Evolutionary conservation across 306 rosid species (phyloP).

Genomic region (Vigna angularis): DNA sequence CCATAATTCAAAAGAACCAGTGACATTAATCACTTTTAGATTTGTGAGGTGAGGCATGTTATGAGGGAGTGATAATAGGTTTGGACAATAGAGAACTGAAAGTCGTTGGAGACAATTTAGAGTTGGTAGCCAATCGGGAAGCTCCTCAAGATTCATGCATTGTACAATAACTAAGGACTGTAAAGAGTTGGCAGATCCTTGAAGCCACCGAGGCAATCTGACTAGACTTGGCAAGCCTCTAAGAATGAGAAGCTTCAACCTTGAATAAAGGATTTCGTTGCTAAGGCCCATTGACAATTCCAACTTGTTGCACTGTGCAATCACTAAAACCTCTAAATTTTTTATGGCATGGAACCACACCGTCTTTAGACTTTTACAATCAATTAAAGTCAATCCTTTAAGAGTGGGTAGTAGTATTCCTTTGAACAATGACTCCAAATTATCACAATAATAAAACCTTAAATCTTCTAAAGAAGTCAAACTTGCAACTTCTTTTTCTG

Average conservation of each 20-base stretch:
- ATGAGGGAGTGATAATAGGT: background rate
- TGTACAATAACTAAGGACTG: accelerated
- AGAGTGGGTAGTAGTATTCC: background rate
- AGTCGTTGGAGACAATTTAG: background rate
- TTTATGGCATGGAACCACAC: background rate
- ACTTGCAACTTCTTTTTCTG: background rate
- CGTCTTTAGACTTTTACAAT: background rate
- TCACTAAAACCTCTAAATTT: background rate
- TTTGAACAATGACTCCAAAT: background rate
- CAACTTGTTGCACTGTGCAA: accelerated
- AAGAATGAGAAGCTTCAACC: background rate
- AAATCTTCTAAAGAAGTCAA: background rate
- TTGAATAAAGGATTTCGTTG: too few species aligned
- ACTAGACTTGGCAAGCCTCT: background rate
- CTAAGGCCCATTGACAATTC: background rate
- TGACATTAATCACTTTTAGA: background rate
- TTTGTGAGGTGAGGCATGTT: background rate
- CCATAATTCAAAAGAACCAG: background rate
- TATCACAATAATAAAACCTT: background rate
- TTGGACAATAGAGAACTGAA: accelerated
- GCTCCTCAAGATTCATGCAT: background rate
- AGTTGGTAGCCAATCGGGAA: background rate
- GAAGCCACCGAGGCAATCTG: background rate
- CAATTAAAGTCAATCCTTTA: background rate
- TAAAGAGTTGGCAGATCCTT: background rate